Evolutionary conservation across 495 filamentous ascomycete genomes (phyloP).

Genomic region (Melanomma pulvis-pyrius): DNA sequence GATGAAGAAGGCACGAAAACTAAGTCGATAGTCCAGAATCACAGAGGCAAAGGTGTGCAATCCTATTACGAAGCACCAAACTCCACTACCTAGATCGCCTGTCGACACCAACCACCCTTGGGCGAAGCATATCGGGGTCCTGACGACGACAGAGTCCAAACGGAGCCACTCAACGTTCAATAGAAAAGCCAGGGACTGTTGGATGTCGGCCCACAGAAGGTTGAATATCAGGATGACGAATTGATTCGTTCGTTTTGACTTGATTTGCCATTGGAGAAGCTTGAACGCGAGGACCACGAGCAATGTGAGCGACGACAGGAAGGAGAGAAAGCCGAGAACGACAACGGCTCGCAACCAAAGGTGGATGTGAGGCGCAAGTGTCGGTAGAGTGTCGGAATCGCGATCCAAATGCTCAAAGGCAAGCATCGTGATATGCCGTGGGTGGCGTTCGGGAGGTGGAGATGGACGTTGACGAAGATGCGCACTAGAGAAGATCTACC

Average conservation of each 20-base stretch:
- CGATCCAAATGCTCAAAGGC: conserved; percentile 9
- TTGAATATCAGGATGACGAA: conserved; percentile 75
- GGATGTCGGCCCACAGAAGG: conserved; percentile 72
- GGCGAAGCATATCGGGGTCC: conserved; percentile 59
- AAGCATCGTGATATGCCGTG: conserved; percentile 1
- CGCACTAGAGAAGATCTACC: background rate
- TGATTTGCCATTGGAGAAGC: conserved; percentile 37
- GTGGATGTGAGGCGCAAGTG: conserved; percentile 29
- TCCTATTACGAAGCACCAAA: conserved; percentile 59
- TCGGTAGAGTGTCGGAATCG: conserved; percentile 11
- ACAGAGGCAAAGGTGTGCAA: conserved; percentile 62
- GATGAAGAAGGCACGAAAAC: conserved; percentile 20
- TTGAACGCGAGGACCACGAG: conserved; percentile 23
- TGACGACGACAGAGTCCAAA: conserved; percentile 58
- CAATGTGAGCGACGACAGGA: conserved; percentile 35
- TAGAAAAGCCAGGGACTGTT: conserved; percentile 69
- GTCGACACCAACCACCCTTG: conserved; percentile 74
- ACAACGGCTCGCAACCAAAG: conserved; percentile 42
- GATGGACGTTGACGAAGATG: background rate
- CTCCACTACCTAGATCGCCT: conserved; percentile 68
- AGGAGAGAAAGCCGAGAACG: conserved; percentile 41
- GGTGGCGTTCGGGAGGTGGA: background rate
- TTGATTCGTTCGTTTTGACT: conserved; percentile 58
- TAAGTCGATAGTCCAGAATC: conserved; percentile 35
- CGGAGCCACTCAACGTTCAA: conserved; percentile 67